A percentile compares a stretch with the other conserved stretches of the same genome.
phyloP scores from a whole-genome alignment of 202 grass and related monocot genomes.

The Hordeum pubiflorum region DNA sequence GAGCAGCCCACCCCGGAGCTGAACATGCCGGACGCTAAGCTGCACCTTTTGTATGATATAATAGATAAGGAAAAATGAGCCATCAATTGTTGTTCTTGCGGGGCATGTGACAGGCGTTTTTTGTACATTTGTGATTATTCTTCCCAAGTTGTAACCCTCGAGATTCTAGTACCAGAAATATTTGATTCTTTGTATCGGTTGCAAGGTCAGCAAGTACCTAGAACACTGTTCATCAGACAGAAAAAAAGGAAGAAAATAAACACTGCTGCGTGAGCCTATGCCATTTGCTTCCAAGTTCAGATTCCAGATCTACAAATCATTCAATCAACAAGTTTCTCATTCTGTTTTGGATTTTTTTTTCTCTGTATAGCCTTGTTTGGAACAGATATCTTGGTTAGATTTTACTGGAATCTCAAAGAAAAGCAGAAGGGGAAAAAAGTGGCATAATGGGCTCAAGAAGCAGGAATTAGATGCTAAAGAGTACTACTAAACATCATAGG shows the following conservation, averaged over 20 bases:
- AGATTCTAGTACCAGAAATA: conserved; percentile 28
- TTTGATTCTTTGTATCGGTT: conserved; percentile 34
- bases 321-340: not conserved
- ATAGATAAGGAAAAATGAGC: conserved; percentile 31
- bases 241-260: not conserved
- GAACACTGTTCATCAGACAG: not conserved
- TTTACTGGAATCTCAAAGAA: not conserved
- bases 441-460: not conserved
- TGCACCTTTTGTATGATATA: conserved; percentile 41
- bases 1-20: conserved; percentile 32
- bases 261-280: not conserved
- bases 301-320: not conserved
- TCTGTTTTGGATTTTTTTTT: not conserved
- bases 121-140: conserved; percentile 46
- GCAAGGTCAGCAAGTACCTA: not conserved
- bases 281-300: not conserved
- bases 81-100: conserved; percentile 14
- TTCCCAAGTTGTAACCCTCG: conserved; percentile 27
- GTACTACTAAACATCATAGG: not conserved
- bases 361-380: not conserved
- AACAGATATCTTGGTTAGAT: not conserved
- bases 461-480: not conserved
- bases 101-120: conserved; percentile 20
- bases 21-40: conserved; percentile 39
- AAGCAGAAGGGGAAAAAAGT: not conserved